Evolutionary conservation across 163 green algal species (phyloP).

Genomic region (Scenedesmus sp.): DNA sequence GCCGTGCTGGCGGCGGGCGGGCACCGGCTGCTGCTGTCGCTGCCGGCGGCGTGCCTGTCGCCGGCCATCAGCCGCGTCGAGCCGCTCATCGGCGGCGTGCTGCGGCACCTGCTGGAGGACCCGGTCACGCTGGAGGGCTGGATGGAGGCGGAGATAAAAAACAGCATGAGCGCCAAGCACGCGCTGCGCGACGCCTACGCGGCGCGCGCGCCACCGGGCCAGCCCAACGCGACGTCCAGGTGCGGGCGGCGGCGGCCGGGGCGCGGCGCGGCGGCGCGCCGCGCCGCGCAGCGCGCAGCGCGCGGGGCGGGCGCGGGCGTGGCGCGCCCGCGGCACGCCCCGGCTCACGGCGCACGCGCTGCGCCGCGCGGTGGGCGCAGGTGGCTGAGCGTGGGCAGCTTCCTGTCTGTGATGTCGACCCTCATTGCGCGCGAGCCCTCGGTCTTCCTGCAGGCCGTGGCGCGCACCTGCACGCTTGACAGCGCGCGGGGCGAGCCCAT

Average conservation of each 20-base stretch:
- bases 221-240: conserved; percentile 30
- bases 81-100: conserved; percentile 71
- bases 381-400: no score
- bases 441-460: conserved; percentile 82
- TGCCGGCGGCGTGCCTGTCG: conserved; percentile 68
- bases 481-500: conserved; percentile 29
- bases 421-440: conserved; percentile 76
- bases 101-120: conserved; percentile 94
- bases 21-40: conserved; percentile 73
- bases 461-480: conserved; percentile 66
- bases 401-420: conserved; percentile 66
- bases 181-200: conserved; percentile 21
- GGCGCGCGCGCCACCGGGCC: neutral
- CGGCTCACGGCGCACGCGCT: no score
- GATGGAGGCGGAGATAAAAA: conserved; percentile 92
- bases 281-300: neutral
- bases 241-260: neutral
- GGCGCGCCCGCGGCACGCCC: no score
- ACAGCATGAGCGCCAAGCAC: conserved; percentile 29
- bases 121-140: conserved; percentile 79
- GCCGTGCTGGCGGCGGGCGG: conserved; percentile 68
- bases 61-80: conserved; percentile 71
- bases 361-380: no score
- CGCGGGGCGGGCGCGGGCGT: no score
- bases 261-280: neutral